phyloP scores from a whole-genome alignment of 2,329 filamentous ascomycete genomes.

The Lojkania enalia region DNA sequence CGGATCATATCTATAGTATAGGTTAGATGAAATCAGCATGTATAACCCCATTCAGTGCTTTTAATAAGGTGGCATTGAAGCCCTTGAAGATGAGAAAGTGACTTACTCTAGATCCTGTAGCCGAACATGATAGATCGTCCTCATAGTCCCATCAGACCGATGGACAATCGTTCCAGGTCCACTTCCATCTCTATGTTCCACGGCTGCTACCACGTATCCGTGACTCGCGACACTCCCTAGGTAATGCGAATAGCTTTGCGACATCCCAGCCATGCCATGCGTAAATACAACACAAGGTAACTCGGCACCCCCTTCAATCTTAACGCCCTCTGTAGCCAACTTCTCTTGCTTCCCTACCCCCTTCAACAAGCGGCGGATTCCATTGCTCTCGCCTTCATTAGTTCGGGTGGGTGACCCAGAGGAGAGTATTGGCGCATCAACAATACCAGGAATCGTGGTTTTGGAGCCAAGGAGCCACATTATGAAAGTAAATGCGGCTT shows the following conservation, averaged over 20 bases:
- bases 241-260: conserved; percentile 52
- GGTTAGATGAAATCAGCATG: no score
- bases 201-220: conserved; percentile 51
- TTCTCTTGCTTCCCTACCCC: conserved; percentile 12
- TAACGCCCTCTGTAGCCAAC: conserved; percentile 9
- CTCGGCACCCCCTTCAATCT: conserved; percentile 20
- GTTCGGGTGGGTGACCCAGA: conserved; percentile 20
- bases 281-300: conserved; percentile 52
- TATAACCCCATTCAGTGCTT: no score
- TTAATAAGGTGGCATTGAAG: background rate
- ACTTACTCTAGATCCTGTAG: conserved; percentile 37
- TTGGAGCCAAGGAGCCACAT: conserved; percentile 49
- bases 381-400: conserved; percentile 22
- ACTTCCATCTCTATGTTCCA: conserved; percentile 54
- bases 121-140: conserved; percentile 44
- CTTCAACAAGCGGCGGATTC: conserved; percentile 20
- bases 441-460: conserved; percentile 48
- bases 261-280: conserved; percentile 52
- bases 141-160: conserved; percentile 29
- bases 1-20: conserved; percentile 23
- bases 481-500: conserved; percentile 44
- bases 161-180: conserved; percentile 50
- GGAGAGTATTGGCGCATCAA: conserved; percentile 47
- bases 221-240: conserved; percentile 52
- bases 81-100: background rate